These are phyloP conservation scores for Zostera marina DNA, from an alignment of 116 monocot genomes.

Conservation along the genomic window DNA sequence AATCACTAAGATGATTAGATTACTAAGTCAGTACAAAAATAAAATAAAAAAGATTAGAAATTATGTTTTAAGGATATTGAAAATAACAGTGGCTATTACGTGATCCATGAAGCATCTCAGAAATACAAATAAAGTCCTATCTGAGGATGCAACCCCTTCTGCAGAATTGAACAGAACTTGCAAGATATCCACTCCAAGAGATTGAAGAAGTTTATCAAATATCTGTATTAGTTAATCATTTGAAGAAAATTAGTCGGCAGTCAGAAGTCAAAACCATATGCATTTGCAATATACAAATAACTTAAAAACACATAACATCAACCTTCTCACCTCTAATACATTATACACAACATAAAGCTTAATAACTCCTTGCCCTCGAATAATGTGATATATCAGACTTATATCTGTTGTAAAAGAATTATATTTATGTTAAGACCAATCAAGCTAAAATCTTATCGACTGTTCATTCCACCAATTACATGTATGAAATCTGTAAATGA, in stretches of 20 bases:
- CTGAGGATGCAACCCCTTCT: conserved; percentile 66
- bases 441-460: neutral
- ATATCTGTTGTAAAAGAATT: conserved; percentile 46
- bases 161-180: conserved; percentile 96
- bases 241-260: neutral
- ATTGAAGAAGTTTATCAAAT: conserved; percentile 93
- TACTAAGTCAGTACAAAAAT: neutral
- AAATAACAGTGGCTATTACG: conserved; percentile 58
- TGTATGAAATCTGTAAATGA: neutral
- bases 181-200: conserved; percentile 92
- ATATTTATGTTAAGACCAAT: neutral
- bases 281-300: neutral
- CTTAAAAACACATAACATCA: neutral
- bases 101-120: conserved; percentile 59
- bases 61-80: conserved; percentile 66
- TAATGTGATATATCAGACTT: conserved; percentile 94
- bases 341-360: conserved; percentile 97
- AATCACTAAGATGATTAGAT: neutral
- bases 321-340: conserved; percentile 21
- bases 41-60: neutral
- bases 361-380: conserved; percentile 88
- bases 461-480: neutral
- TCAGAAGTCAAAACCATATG: no score
- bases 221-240: conserved; percentile 56
- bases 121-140: conserved; percentile 39